Conservation (phyloP, 106 monocot species). For the Platanthera guangdongensis region DNA sequence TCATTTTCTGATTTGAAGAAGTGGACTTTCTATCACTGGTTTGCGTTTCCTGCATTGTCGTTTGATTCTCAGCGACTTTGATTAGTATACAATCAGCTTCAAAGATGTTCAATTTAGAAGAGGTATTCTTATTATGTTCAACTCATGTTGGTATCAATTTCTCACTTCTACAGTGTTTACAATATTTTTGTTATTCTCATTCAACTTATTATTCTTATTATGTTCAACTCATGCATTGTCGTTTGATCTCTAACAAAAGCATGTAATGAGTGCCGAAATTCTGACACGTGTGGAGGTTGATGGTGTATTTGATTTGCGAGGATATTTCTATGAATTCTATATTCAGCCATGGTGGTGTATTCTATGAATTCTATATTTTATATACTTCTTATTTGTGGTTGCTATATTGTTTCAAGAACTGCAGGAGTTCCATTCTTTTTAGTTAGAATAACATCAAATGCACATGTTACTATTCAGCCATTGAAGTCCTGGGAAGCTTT, state of each 20-base stretch:
- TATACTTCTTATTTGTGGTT: background rate
- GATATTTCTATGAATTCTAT: background rate
- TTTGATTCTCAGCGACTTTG: no score
- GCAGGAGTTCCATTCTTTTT: slow-evolving; percentile 82
- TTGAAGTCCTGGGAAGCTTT: no score
- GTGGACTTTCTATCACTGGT: no score
- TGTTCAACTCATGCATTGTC: no score
- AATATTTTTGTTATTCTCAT: slow-evolving; percentile 3
- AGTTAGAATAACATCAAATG: slow-evolving; percentile 59
- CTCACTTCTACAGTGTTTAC: background rate
- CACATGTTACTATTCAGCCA: no score
- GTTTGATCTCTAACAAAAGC: slow-evolving; percentile 50
- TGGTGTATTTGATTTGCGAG: background rate
- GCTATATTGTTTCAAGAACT: background rate
- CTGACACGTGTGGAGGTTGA: slow-evolving; percentile 60
- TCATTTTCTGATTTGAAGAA: no score
- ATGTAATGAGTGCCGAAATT: slow-evolving; percentile 75
- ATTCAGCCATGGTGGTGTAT: no score
- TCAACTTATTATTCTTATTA: no score
- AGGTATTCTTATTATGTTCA: slow-evolving; percentile 22
- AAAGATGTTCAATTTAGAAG: no score
- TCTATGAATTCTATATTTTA: no score
- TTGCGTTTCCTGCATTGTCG: no score
- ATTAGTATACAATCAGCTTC: no score
- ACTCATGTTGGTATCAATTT: background rate